Evolutionary conservation across 2,329 filamentous ascomycete genomes (phyloP).

Genomic region (Xylaria sp.): DNA sequence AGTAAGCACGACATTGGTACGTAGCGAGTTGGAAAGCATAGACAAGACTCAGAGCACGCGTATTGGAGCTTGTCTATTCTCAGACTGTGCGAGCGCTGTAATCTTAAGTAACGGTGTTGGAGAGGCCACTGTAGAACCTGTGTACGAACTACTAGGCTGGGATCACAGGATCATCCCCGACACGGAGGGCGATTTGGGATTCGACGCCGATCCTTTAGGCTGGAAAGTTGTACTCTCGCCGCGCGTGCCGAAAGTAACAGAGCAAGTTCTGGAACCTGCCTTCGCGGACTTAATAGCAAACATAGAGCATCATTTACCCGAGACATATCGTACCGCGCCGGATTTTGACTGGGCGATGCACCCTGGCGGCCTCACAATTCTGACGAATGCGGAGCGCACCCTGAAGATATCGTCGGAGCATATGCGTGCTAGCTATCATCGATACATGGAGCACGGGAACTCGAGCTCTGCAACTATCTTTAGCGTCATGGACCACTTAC

Average conservation of each 20-base stretch:
- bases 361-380: slow-evolving; percentile 73
- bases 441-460: slow-evolving; percentile 75
- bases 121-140: slow-evolving; percentile 52
- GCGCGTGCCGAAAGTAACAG: slow-evolving; percentile 67
- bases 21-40: slow-evolving; percentile 73
- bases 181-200: slow-evolving; percentile 70
- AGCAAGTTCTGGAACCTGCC: slow-evolving; percentile 60
- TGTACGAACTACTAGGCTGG: slow-evolving; percentile 73
- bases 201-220: slow-evolving; percentile 71
- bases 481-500: slow-evolving; percentile 70
- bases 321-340: slow-evolving; percentile 56
- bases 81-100: slow-evolving; percentile 74
- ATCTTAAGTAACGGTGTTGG: slow-evolving; percentile 73
- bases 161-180: slow-evolving; percentile 70
- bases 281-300: slow-evolving; percentile 65
- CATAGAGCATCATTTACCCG: slow-evolving; percentile 55
- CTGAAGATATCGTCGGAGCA: slow-evolving; percentile 70
- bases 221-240: slow-evolving; percentile 75
- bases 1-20: slow-evolving; percentile 68
- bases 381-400: slow-evolving; percentile 69
- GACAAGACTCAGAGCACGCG: slow-evolving; percentile 67
- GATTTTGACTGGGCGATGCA: slow-evolving; percentile 81
- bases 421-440: slow-evolving; percentile 75
- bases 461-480: slow-evolving; percentile 76
- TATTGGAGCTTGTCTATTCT: slow-evolving; percentile 74